Evolutionary conservation across 208 protist genomes (phyloP).

Genomic region (Vickermania spadyakhi): DNA sequence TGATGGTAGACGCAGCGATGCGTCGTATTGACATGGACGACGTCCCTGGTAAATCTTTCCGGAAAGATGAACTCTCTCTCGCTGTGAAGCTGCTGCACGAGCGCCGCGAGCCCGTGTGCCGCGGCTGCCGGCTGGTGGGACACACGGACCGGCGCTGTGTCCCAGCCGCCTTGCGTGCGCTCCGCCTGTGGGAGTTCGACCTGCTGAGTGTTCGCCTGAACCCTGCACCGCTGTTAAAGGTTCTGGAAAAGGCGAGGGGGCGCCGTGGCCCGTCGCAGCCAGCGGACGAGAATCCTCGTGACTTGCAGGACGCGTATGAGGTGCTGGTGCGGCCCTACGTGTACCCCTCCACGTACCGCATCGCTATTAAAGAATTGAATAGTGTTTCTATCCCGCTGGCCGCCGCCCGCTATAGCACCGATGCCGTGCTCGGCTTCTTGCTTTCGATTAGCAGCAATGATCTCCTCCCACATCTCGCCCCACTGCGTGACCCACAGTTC

Average conservation of each 20-base stretch:
- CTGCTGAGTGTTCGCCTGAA: constrained; percentile 57
- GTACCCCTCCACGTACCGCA: constrained; percentile 47
- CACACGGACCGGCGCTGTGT: constrained; percentile 54
- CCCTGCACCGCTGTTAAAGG: constrained; percentile 4
- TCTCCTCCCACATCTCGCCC: constrained; percentile 56
- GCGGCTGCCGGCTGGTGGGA: constrained; percentile 42
- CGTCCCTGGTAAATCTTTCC: constrained; percentile 68
- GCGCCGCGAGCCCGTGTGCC: constrained; percentile 47
- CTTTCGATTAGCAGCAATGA: constrained; percentile 64
- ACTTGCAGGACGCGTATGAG: constrained; percentile 50
- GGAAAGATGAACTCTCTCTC: constrained; percentile 68
- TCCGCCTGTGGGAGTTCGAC: constrained; percentile 28
- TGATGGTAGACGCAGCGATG: constrained; percentile 38
- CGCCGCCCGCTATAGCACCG: constrained; percentile 78
- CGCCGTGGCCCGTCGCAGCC: constrained; percentile 8
- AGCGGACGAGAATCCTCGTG: constrained; percentile 18
- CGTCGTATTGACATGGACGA: constrained; percentile 63
- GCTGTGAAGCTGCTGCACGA: constrained; percentile 65
- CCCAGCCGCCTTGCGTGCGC: constrained; percentile 23
- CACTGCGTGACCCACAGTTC: constrained; percentile 51
- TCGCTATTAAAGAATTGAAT: constrained; percentile 56
- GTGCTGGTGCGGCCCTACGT: constrained; percentile 22
- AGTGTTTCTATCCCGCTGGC: constrained; percentile 64
- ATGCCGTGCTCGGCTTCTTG: constrained; percentile 71
- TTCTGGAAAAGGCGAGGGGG: background rate